A percentile compares a stretch with the other conserved stretches of the same genome.
Evolutionary conservation across 2,329 filamentous ascomycete species (phyloP).

Genomic region (Fusarium pseudonygamai): DNA sequence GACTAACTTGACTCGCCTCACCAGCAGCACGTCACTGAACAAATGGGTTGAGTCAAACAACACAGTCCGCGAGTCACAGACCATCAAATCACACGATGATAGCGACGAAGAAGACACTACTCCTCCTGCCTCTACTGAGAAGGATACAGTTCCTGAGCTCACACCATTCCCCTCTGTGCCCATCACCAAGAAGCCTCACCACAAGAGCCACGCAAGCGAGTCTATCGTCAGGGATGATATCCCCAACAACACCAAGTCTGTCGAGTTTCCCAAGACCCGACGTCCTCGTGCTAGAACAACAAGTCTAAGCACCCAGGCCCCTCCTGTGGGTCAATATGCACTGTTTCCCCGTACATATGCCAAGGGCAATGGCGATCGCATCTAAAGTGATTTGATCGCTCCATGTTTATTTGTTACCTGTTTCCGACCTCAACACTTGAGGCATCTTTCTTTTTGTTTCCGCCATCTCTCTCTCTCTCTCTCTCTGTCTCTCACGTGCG

Average conservation of each 20-base stretch:
- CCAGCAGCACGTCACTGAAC: slow-evolving; percentile 60
- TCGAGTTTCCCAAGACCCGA: slow-evolving; percentile 45
- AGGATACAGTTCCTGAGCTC: slow-evolving; percentile 51
- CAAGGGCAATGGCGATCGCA: slow-evolving; percentile 47
- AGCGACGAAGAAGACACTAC: slow-evolving; percentile 40
- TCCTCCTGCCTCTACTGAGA: slow-evolving; percentile 42
- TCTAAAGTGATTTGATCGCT: slow-evolving; percentile 36
- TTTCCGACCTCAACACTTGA: slow-evolving; percentile 6
- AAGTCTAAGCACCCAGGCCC: slow-evolving; percentile 54
- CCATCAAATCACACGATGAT: slow-evolving; percentile 35
- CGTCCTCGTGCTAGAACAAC: slow-evolving; percentile 58
- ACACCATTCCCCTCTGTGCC: slow-evolving; percentile 40
- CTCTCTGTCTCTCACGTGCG: neutral
- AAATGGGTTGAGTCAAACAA: slow-evolving; percentile 50
- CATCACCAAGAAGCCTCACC: slow-evolving; percentile 40
- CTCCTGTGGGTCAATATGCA: slow-evolving; percentile 58
- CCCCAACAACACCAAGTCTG: slow-evolving; percentile 41
- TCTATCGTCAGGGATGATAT: slow-evolving; percentile 46
- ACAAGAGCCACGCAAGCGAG: slow-evolving; percentile 53
- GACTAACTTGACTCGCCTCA: slow-evolving; percentile 64
- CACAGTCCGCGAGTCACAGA: slow-evolving; percentile 42
- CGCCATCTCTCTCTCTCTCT: slow-evolving; percentile 10
- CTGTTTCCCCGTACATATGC: slow-evolving; percentile 54
- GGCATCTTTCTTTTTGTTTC: slow-evolving; percentile 2
- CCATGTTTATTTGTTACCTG: slow-evolving; percentile 8